Percentiles rank a stretch among this genome's conserved stretches.
Evolutionary conservation across 106 monocot species (phyloP).

Genomic region (Dendrobium nobile): DNA sequence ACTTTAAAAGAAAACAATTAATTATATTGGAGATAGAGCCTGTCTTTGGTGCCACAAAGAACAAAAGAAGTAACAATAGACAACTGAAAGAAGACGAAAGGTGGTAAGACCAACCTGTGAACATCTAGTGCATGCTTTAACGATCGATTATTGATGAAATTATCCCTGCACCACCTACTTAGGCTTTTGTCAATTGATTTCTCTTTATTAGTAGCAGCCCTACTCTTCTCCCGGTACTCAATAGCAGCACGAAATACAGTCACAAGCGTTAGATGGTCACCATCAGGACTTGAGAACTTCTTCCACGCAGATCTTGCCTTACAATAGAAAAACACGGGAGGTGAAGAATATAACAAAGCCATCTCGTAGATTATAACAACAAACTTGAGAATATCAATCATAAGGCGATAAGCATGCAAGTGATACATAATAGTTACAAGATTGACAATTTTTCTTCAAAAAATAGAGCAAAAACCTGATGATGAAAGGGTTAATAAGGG

Average conservation of each 20-base stretch:
- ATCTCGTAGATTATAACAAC: neutral
- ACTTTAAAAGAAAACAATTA: neutral
- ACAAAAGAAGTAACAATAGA: neutral
- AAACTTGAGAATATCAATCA: neutral
- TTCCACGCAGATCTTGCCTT: constrained; percentile 82
- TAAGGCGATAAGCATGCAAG: neutral
- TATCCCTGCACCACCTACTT: constrained; percentile 86
- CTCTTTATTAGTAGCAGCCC: constrained; percentile 38
- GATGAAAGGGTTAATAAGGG: too few species aligned
- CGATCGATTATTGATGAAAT: constrained; percentile 86
- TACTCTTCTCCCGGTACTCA: constrained; percentile 65
- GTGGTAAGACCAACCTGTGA: constrained; percentile 45
- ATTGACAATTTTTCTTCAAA: too few species aligned
- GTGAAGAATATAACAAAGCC: neutral
- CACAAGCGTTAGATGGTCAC: constrained; percentile 81
- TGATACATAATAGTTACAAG: neutral
- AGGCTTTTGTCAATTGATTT: constrained; percentile 55
- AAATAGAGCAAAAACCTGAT: too few species aligned
- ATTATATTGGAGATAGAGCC: neutral
- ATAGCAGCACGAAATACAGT: constrained; percentile 65
- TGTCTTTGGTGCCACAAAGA: neutral
- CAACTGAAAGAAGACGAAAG: neutral
- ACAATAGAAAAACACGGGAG: neutral
- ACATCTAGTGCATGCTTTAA: constrained; percentile 78
- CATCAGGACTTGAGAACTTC: constrained; percentile 71